phyloP scores from a whole-genome alignment of 1,284 basidiomycete genomes.

The Ganoderma multipileum region DNA sequence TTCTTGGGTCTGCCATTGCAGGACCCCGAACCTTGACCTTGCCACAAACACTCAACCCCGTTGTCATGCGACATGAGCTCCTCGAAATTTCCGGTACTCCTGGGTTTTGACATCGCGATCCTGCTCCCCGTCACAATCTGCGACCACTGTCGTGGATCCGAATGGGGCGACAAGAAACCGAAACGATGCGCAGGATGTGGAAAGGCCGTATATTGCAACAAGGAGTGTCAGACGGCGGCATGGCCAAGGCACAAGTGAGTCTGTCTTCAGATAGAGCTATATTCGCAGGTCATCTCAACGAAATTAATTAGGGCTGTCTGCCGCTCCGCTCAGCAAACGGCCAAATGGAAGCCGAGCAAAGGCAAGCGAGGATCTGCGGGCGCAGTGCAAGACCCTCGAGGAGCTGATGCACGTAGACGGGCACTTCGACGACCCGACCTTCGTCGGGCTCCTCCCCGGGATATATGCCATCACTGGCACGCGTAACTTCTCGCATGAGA shows the following conservation, averaged over 20 bases:
- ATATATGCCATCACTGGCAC: background rate
- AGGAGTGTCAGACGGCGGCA: background rate
- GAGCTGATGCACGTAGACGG: background rate
- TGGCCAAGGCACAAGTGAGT: background rate
- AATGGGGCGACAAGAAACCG: constrained; percentile 1
- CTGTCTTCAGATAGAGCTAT: background rate
- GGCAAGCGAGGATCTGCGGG: background rate
- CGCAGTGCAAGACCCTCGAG: background rate
- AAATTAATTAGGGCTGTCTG: background rate
- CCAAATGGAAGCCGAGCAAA: background rate
- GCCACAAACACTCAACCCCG: too few relatives aligned
- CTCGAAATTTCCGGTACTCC: background rate
- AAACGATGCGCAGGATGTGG: background rate
- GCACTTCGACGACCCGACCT: background rate
- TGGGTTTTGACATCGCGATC: background rate
- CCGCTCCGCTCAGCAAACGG: background rate
- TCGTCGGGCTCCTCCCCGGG: background rate
- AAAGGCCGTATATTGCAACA: background rate
- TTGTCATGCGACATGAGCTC: too few relatives aligned
- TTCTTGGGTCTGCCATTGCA: too few relatives aligned
- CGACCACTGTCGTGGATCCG: background rate
- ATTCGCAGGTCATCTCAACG: background rate
- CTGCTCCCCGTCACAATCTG: background rate
- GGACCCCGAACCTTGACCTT: too few relatives aligned
- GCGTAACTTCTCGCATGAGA: background rate